phyloP scores from a whole-genome alignment of 2,329 filamentous ascomycete species.

The Pyricularia sp. region DNA sequence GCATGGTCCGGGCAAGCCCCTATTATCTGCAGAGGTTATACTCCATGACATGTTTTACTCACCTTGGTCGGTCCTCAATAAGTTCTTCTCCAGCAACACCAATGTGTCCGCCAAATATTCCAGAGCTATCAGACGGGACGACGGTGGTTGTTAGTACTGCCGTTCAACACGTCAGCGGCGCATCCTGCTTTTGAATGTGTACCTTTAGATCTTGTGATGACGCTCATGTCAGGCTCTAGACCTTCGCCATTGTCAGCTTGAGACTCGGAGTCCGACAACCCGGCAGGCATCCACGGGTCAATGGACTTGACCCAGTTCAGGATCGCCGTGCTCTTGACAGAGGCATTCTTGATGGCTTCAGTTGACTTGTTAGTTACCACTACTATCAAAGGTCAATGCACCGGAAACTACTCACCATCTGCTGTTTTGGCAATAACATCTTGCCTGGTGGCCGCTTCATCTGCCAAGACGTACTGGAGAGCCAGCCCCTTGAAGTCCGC shows the following conservation, averaged over 20 bases:
- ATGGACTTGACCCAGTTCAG: conserved; percentile 14
- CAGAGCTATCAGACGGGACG: conserved; percentile 24
- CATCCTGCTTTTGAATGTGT: not conserved
- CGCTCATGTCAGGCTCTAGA: conserved; percentile 24
- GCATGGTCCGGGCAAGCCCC: not conserved
- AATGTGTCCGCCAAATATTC: conserved; percentile 44
- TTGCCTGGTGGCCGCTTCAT: conserved; percentile 9
- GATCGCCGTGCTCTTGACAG: conserved; percentile 11
- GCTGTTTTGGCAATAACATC: conserved; percentile 9
- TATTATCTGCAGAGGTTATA: not conserved
- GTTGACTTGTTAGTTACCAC: not conserved
- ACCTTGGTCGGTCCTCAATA: conserved; percentile 38
- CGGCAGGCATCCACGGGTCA: conserved; percentile 22
- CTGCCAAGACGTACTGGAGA: conserved; percentile 13
- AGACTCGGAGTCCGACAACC: not conserved
- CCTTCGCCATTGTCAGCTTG: conserved; percentile 9
- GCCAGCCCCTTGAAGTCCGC: conserved; percentile 12
- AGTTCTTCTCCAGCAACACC: conserved; percentile 28
- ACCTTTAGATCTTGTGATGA: conserved; percentile 42
- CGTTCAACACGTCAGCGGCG: not conserved
- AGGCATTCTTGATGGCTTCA: conserved; percentile 10
- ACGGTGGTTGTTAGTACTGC: not conserved
- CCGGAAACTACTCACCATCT: conserved; percentile 6
- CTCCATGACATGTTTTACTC: conserved; percentile 3
- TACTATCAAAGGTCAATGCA: not conserved